These are phyloP conservation scores for Umbilicus rupestris DNA, from an alignment of 164 flowering plant genomes.

Conservation along the genomic window DNA sequence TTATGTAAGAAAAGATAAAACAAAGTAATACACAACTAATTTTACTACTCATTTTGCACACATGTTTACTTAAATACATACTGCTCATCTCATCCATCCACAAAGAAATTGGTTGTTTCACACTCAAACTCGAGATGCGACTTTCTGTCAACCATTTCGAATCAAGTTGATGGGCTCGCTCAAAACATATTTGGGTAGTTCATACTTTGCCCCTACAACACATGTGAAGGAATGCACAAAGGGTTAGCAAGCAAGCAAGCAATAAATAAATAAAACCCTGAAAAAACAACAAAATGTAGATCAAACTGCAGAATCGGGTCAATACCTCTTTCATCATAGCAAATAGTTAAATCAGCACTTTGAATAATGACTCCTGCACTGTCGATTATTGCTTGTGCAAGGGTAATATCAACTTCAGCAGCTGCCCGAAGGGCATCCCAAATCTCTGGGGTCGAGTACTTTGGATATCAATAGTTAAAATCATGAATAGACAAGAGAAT, in stretches of 20 bases:
- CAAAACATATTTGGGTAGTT: conserved; percentile 75
- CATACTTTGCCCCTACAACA: conserved; percentile 83
- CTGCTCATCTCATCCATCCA: not conserved
- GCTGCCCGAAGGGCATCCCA: conserved; percentile 99
- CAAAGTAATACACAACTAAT: no score
- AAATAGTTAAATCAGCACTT: conserved; percentile 65
- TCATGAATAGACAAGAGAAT: not conserved
- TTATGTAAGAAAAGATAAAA: no score
- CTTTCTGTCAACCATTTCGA: conserved; percentile 25
- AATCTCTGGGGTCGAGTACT: conserved; percentile 40
- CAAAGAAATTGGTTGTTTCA: no score
- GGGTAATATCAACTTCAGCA: conserved; percentile 64
- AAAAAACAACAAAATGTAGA: no score
- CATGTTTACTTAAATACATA: no score
- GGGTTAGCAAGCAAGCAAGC: no score
- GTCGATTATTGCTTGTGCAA: conserved; percentile 76
- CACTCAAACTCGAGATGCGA: not conserved
- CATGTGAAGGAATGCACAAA: no score
- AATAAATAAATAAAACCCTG: no score
- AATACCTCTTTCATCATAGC: conserved; percentile 89
- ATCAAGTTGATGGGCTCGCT: conserved; percentile 85
- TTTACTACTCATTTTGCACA: no score
- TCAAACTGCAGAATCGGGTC: not conserved
- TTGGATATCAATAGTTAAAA: not conserved
- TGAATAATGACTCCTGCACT: conserved; percentile 84